Conservation (phyloP, 177 flowering plant genomes). For the Vitis hybrid region DNA sequence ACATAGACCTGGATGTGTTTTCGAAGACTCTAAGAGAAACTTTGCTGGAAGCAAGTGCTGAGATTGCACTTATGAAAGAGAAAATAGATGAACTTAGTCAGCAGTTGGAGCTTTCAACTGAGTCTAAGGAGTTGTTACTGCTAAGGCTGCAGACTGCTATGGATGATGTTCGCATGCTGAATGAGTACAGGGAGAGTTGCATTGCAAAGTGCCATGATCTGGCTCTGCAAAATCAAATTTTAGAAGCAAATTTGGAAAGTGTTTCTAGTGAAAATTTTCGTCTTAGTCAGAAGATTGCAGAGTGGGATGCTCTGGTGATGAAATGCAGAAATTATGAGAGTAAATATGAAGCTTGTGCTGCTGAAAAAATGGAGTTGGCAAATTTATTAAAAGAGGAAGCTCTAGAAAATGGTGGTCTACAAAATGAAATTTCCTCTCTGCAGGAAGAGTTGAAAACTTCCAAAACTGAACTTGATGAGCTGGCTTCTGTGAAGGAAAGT, state of each 20-base stretch:
- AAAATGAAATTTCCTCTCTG: slow-evolving; percentile 38
- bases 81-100: slow-evolving; percentile 36
- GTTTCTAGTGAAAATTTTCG: slow-evolving; percentile 47
- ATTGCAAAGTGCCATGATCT: slow-evolving; percentile 48
- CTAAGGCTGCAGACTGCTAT: slow-evolving; percentile 57
- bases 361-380: slow-evolving; percentile 49
- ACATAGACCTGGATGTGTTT: slow-evolving; percentile 60
- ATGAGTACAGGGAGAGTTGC: slow-evolving; percentile 43
- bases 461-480: slow-evolving; percentile 35
- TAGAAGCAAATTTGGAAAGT: slow-evolving; percentile 53
- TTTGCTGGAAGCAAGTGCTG: slow-evolving; percentile 50
- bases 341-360: slow-evolving; percentile 48
- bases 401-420: slow-evolving; percentile 42
- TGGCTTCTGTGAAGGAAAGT: slow-evolving; percentile 37
- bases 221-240: slow-evolving; percentile 43
- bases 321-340: slow-evolving; percentile 45
- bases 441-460: slow-evolving; percentile 47
- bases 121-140: slow-evolving; percentile 52
- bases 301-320: slow-evolving; percentile 40
- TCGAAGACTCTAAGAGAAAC: slow-evolving; percentile 55
- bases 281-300: slow-evolving; percentile 52
- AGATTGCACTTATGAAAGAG: slow-evolving; percentile 39
- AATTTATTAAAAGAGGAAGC: slow-evolving; percentile 42
- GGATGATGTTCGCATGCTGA: slow-evolving; percentile 48
- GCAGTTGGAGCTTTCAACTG: slow-evolving; percentile 51